These are phyloP conservation scores for Hanseniaspora taiwanica DNA, from an alignment of 805 yeast genomes.

Conservation along the genomic window DNA sequence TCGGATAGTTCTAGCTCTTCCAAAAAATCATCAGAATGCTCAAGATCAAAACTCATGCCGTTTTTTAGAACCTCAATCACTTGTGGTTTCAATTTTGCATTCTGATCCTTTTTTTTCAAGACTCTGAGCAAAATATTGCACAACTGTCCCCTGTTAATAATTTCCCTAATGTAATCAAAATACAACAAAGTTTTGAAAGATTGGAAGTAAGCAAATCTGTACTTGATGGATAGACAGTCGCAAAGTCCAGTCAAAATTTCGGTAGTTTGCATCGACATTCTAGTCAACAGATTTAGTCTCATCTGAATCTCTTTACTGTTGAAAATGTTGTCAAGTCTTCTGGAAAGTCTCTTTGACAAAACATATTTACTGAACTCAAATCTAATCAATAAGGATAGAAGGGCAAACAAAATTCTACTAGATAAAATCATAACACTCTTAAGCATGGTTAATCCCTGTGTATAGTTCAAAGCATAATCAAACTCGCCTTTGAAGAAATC, in stretches of 20 bases:
- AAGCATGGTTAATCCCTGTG: background rate
- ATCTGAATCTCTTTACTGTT: constrained; percentile 1
- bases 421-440: background rate
- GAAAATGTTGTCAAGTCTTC: background rate
- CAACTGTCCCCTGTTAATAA: background rate
- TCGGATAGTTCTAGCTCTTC: background rate
- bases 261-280: constrained; percentile 2
- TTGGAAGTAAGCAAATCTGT: constrained; percentile 3
- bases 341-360: background rate
- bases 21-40: background rate
- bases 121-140: constrained; percentile 3
- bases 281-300: constrained; percentile 2
- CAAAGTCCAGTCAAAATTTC: background rate
- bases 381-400: constrained; percentile 2
- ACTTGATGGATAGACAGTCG: constrained; percentile 1
- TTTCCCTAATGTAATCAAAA: constrained; percentile 5
- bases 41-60: background rate
- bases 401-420: background rate
- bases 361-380: constrained; percentile 1
- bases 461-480: background rate
- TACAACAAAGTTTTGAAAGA: constrained; percentile 5
- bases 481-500: background rate
- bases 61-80: background rate
- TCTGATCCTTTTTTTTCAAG: background rate
- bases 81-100: background rate